Percentiles rank a stretch among this genome's conserved stretches.
Conservation (phyloP, 352 stramenopile species). For the Globisporangium splendens region DNA sequence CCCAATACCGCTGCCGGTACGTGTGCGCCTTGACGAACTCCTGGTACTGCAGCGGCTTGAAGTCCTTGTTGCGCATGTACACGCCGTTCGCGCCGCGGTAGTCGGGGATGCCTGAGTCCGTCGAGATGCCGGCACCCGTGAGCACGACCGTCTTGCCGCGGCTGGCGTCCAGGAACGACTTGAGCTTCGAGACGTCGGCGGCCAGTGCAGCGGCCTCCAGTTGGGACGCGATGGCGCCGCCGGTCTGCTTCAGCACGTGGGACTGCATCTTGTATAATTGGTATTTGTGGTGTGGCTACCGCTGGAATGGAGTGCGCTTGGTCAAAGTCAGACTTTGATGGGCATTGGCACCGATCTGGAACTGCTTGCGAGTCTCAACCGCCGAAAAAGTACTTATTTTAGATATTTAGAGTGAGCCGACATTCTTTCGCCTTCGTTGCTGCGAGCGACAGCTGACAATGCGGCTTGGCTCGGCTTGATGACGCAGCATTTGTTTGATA, state of each 20-base stretch:
- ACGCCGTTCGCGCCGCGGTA: conserved; percentile 94
- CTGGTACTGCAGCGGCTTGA: conserved; percentile 95
- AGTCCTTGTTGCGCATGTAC: conserved; percentile 93
- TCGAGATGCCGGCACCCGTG: conserved; percentile 95
- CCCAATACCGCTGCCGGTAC: conserved; percentile 92
- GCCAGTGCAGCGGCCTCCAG: background rate
- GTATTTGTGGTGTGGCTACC: background rate
- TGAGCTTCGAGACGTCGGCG: conserved; percentile 34
- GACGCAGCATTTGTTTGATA: too few species aligned
- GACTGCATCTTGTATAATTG: conserved; percentile 10
- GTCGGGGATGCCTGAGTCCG: conserved; percentile 96
- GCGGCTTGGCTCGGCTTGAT: too few species aligned
- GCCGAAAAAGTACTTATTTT: background rate
- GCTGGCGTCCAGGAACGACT: conserved; percentile 50
- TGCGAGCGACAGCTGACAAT: background rate
- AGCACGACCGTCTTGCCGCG: conserved; percentile 70
- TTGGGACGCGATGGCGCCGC: background rate
- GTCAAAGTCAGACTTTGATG: background rate
- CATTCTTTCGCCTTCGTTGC: background rate
- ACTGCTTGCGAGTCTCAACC: too few species aligned
- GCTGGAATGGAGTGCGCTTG: too few species aligned
- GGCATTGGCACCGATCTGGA: background rate
- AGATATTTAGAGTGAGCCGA: background rate
- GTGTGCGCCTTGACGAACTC: conserved; percentile 77
- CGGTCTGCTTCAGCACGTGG: conserved; percentile 6